Evolutionary conservation across 805 yeast genomes (phyloP), one percentile per base, ranked within the genome.

Genomic region (Candida ficus): DNA sequence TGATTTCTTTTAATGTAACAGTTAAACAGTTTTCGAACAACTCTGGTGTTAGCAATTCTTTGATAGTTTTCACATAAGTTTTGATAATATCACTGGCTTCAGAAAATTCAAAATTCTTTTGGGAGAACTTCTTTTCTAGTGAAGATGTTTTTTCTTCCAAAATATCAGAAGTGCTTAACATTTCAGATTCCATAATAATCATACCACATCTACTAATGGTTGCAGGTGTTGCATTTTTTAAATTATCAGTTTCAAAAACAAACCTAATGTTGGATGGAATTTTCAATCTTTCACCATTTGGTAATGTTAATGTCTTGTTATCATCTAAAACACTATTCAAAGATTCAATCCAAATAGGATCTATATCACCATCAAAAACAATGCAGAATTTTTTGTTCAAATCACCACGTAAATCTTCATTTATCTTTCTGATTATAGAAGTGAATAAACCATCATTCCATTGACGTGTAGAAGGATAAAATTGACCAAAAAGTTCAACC

Each of bases 131-230:
- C 26, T 29, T 23, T 4, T 22, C 5, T 10, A 38, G 25, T 11
- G 17, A 3, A n/a, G 33, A 27, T 2, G 55, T 7, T 20, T 62
- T 52, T 20, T 60, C 49, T n/a, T 50, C 38, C 9, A 54, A 39
- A 8, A 57, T 22, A 45, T 57, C 57, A 3, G 31, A 29, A 2
- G 51, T 19, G 1, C 46, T 32, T 3, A 67, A 52, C 1, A 60
- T 41, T 7, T 47, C 43, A 2, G 54, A 50, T n/a, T 78, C 80
- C 49, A 86, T 63, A 81, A 89, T 84, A 1, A 90, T 66, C 74
- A 91, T 79, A 4, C 95, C 96, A 68, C 97, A 90, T 57, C 98
- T 74, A 60, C 93, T 86, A 19, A 91, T 74, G 0, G 98, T 91
- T 1, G 98, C 98, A 1, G 87, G 87, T 0, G 98, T 91, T 0